These are phyloP conservation scores for Rhododendron molle DNA, from an alignment of 148 eudicot genomes.

Conservation along the genomic window DNA sequence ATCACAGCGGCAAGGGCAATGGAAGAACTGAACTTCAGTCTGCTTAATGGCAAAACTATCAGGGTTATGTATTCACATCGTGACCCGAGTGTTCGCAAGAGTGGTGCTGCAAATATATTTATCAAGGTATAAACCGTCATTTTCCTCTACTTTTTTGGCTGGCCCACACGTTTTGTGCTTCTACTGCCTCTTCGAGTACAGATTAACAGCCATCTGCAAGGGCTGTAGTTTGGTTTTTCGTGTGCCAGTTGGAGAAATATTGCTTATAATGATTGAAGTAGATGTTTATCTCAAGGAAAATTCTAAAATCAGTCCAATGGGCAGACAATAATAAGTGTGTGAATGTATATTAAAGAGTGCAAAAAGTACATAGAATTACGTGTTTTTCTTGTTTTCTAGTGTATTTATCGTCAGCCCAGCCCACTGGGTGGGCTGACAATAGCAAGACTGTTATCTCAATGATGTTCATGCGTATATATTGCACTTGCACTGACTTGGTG, in stretches of 20 bases:
- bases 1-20: conserved; percentile 68
- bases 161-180: background rate
- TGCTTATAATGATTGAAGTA: background rate
- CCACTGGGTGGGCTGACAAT: no score
- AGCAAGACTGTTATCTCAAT: background rate
- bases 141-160: background rate
- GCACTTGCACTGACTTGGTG: background rate
- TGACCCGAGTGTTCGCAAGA: conserved; percentile 67
- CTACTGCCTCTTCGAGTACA: background rate
- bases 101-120: conserved; percentile 80
- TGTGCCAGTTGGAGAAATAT: background rate
- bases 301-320: no score
- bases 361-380: no score
- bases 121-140: conserved; percentile 51
- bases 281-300: background rate
- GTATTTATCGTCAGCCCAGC: no score
- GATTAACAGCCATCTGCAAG: background rate
- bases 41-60: conserved; percentile 68
- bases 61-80: conserved; percentile 86
- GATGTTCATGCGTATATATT: background rate
- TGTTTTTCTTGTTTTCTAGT: no score
- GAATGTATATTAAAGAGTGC: no score
- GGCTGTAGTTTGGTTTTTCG: background rate
- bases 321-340: no score
- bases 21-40: conserved; percentile 60